phyloP scores from a whole-genome alignment of 2,329 filamentous ascomycete species.

The Arthrobotrys pseudoclavata region DNA sequence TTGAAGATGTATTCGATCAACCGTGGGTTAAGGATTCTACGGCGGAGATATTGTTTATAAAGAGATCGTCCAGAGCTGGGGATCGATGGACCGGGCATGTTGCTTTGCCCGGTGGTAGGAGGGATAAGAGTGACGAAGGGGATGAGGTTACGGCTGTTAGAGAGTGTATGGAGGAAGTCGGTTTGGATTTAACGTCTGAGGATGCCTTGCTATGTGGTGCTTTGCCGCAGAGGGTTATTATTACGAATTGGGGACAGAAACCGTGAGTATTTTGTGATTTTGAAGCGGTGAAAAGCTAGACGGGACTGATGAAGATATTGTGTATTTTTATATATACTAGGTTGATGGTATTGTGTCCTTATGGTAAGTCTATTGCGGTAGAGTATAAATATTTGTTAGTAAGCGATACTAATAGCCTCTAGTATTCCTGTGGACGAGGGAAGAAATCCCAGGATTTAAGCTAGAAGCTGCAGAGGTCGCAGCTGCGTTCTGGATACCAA shows the following conservation, averaged over 20 bases:
- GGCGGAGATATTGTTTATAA: constrained; percentile 79
- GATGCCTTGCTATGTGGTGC: constrained; percentile 50
- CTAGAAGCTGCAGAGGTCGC: constrained; percentile 79
- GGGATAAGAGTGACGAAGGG: constrained; percentile 75
- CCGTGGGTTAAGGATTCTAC: constrained; percentile 76
- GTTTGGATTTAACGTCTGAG: constrained; percentile 37
- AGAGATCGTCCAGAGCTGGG: constrained; percentile 74
- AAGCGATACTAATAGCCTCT: constrained; percentile 65
- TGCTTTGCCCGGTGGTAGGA: constrained; percentile 76
- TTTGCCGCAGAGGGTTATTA: constrained; percentile 66
- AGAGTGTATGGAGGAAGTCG: constrained; percentile 76
- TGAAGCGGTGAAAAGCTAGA: not conserved
- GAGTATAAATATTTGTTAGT: not conserved
- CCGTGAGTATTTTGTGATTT: constrained; percentile 68
- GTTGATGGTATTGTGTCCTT: constrained; percentile 77
- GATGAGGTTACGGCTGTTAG: constrained; percentile 75
- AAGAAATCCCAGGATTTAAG: constrained; percentile 71
- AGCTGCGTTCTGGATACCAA: constrained; percentile 77
- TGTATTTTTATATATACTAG: constrained; percentile 64
- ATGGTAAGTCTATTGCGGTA: constrained; percentile 22
- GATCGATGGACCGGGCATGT: constrained; percentile 80
- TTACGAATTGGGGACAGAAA: constrained; percentile 76
- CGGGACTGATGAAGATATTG: not conserved
- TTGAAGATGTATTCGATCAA: constrained; percentile 74
- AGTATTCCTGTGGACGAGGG: constrained; percentile 74